Percentiles rank a stretch among this genome's conserved stretches.
Conservation (phyloP, 257 asterid genomes). For the Gentiana dahurica region DNA sequence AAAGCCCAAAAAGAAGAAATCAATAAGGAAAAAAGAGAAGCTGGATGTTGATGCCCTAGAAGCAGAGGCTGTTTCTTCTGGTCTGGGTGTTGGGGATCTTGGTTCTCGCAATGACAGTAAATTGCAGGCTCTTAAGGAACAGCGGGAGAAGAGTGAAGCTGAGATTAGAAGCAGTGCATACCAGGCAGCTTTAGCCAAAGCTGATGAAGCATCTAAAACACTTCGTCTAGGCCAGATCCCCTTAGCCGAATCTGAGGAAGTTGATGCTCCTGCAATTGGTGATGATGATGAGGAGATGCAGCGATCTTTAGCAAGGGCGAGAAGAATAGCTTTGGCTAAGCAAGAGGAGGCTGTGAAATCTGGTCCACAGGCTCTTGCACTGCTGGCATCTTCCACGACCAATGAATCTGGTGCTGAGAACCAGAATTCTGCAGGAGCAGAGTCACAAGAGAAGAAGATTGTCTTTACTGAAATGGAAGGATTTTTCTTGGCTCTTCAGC, state of each 20-base stretch:
- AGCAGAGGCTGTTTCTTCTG: constrained; percentile 88
- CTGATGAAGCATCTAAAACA: constrained; percentile 88
- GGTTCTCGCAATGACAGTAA: constrained; percentile 70
- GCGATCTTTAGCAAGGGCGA: constrained; percentile 79
- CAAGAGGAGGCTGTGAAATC: constrained; percentile 45
- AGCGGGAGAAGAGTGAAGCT: constrained; percentile 65
- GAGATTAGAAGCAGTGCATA: constrained; percentile 71
- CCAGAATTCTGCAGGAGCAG: constrained; percentile 36
- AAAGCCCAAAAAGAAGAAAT: constrained; percentile 92
- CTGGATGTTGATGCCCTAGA: constrained; percentile 77
- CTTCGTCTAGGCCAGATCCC: constrained; percentile 46
- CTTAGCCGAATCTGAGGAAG: constrained; percentile 38
- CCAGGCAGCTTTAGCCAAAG: constrained; percentile 70
- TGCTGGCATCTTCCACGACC: constrained; percentile 41
- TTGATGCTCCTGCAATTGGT: constrained; percentile 48
- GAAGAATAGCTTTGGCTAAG: constrained; percentile 65
- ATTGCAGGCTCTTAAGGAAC: constrained; percentile 64
- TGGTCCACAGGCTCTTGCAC: constrained; percentile 36
- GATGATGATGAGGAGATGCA: constrained; percentile 92
- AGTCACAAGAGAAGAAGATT: constrained; percentile 63
- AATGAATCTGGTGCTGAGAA: constrained; percentile 26
- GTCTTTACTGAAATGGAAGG: constrained; percentile 98
- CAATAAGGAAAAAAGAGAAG: constrained; percentile 86
- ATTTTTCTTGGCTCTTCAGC: constrained; percentile 95
- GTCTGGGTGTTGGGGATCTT: constrained; percentile 81